phyloP scores from a whole-genome alignment of 2,329 filamentous ascomycete species.

The Pseudogymnoascus verrucosus region DNA sequence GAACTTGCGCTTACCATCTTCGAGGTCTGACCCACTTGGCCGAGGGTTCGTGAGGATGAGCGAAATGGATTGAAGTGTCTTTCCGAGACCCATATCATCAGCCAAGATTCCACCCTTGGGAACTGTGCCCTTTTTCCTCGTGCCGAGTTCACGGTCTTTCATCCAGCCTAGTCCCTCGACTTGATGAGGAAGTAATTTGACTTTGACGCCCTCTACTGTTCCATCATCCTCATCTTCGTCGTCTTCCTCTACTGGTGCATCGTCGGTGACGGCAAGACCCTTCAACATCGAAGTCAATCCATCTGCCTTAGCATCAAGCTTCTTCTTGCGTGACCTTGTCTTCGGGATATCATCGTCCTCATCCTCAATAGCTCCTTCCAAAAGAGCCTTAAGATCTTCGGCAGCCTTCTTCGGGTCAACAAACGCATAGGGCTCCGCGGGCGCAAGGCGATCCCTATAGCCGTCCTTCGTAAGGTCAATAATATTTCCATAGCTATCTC shows the following conservation, averaged over 20 bases:
- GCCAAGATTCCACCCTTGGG: slow-evolving; percentile 84
- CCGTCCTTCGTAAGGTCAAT: slow-evolving; percentile 23
- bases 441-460: slow-evolving; percentile 17
- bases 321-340: slow-evolving; percentile 33
- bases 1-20: slow-evolving; percentile 58
- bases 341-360: slow-evolving; percentile 38
- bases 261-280: slow-evolving; percentile 39
- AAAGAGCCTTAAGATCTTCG: slow-evolving; percentile 70
- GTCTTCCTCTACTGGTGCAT: slow-evolving; percentile 34
- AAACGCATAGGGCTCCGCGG: slow-evolving; percentile 24
- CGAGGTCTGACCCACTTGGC: slow-evolving; percentile 49
- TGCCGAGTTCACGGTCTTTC: slow-evolving; percentile 81
- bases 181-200: slow-evolving; percentile 87
- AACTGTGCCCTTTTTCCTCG: slow-evolving; percentile 68
- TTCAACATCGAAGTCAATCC: slow-evolving; percentile 28
- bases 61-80: slow-evolving; percentile 89
- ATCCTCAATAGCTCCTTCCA: slow-evolving; percentile 74
- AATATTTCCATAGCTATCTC: slow-evolving; percentile 11
- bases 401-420: slow-evolving; percentile 61
- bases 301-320: slow-evolving; percentile 26
- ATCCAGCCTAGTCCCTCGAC: slow-evolving; percentile 94
- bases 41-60: slow-evolving; percentile 78
- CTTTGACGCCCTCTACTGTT: slow-evolving; percentile 70
- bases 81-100: slow-evolving; percentile 95
- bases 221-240: slow-evolving; percentile 51